phyloP scores from a whole-genome alignment of 768 basidiomycete genomes.

The Hygrophoropsis aurantiaca region DNA sequence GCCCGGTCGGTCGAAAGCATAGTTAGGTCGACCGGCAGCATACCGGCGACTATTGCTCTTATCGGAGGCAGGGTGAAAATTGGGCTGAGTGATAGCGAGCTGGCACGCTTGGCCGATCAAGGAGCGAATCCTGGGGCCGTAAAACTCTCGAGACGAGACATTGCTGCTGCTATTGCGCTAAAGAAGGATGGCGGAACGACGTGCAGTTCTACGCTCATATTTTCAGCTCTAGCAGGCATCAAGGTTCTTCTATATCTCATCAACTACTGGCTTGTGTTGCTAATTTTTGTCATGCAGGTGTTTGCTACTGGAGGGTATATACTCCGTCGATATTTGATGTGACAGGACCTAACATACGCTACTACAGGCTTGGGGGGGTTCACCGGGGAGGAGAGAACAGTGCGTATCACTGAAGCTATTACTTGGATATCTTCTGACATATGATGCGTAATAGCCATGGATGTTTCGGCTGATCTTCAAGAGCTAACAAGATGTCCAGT shows the following conservation, averaged over 20 bases:
- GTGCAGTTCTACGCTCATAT: conserved; percentile 71
- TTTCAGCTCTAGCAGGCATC: conserved; percentile 82
- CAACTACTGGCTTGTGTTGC: not conserved
- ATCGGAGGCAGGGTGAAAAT: conserved; percentile 84
- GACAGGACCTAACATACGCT: not conserved
- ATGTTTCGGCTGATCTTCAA: conserved; percentile 91
- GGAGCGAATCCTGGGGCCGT: conserved; percentile 38
- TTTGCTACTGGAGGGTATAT: conserved; percentile 91
- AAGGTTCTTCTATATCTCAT: conserved; percentile 46
- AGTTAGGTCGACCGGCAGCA: conserved; percentile 70
- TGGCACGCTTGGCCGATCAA: conserved; percentile 66
- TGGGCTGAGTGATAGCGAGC: conserved; percentile 64
- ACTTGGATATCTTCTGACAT: conserved; percentile 3
- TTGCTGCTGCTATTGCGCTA: conserved; percentile 70
- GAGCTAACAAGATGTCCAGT: conserved; percentile 90
- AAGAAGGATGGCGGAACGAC: conserved; percentile 80
- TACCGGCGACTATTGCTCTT: conserved; percentile 90
- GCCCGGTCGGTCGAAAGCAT: conserved; percentile 71
- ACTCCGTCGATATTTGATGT: not conserved
- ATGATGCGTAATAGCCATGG: conserved; percentile 64
- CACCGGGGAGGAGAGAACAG: conserved; percentile 75
- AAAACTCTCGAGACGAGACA: conserved; percentile 80
- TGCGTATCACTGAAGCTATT: conserved; percentile 23
- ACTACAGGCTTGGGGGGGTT: conserved; percentile 73
- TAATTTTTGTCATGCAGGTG: conserved; percentile 43